These are phyloP conservation scores for Fragilaria radians DNA, from an alignment of 108 stramenopile species.

Conservation along the genomic window DNA sequence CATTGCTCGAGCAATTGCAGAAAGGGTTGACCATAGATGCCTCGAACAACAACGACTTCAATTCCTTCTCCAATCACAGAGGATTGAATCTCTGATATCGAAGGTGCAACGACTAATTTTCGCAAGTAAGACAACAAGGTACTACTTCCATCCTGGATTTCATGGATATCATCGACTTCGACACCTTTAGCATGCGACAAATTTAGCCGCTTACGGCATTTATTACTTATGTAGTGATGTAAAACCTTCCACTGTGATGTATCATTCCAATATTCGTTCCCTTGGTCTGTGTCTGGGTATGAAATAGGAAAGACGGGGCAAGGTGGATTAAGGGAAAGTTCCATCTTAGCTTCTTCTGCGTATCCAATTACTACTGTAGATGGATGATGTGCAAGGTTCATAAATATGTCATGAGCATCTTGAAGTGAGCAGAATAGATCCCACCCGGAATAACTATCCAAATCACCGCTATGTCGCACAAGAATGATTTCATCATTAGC, in stretches of 20 bases:
- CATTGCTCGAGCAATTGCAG: conserved; percentile 43
- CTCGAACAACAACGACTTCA: conserved; percentile 55
- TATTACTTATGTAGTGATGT: too few species aligned
- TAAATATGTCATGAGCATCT: conserved; percentile 36
- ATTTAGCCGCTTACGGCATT: conserved; percentile 31
- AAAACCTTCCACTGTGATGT: too few species aligned
- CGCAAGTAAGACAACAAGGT: too few species aligned
- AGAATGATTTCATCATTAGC: conserved; percentile 44
- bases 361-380: conserved; percentile 66
- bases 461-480: too few species aligned
- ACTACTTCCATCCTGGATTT: too few species aligned
- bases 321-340: conserved; percentile 64
- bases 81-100: conserved; percentile 10
- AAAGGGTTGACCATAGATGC: conserved; percentile 59
- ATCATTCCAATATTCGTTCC: conserved; percentile 46
- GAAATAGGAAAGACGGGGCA: conserved; percentile 69
- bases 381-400: conserved; percentile 30
- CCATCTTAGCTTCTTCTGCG: conserved; percentile 47
- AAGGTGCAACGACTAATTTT: too few species aligned
- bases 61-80: conserved; percentile 11
- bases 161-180: conserved; percentile 4
- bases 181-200: conserved; percentile 24
- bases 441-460: conserved; percentile 55
- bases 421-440: conserved; percentile 47
- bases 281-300: conserved; percentile 56